Conservation (phyloP, 1,139 yeast species). For the Yamadazyma membranifaciens region DNA sequence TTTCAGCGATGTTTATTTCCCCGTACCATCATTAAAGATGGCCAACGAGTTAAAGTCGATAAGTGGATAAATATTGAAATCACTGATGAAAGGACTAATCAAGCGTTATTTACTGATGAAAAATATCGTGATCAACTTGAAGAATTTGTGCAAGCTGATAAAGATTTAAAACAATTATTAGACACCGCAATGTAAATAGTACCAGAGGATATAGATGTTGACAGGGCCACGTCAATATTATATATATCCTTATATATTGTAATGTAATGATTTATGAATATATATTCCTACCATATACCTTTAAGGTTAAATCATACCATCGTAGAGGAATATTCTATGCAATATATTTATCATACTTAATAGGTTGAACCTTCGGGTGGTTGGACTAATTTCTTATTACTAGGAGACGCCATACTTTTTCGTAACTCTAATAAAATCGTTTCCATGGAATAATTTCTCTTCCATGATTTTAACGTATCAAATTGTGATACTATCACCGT, state of each 20-base stretch:
- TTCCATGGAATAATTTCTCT: conserved; percentile 86
- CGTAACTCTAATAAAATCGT: conserved; percentile 84
- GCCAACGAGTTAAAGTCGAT: conserved; percentile 24
- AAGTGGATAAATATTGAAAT: conserved; percentile 45
- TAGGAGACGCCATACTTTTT: conserved; percentile 76
- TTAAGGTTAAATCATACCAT: too few relatives aligned
- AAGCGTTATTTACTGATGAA: conserved; percentile 22
- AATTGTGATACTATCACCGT: conserved; percentile 60
- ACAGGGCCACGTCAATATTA: background rate
- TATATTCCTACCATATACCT: background rate
- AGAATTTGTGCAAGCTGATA: conserved; percentile 40
- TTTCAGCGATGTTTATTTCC: conserved; percentile 48
- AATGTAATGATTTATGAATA: conserved; percentile 3
- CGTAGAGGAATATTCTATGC: too few relatives aligned
- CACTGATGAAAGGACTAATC: conserved; percentile 39
- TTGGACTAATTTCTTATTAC: conserved; percentile 83
- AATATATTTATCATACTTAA: conserved; percentile 6
- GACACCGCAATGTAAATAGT: conserved; percentile 13
- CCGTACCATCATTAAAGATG: conserved; percentile 20
- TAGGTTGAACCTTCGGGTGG: conserved; percentile 87
- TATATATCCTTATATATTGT: background rate
- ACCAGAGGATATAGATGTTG: conserved; percentile 16
- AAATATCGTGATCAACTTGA: conserved; percentile 27
- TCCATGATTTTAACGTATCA: conserved; percentile 80
- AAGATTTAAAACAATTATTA: conserved; percentile 34